These are phyloP conservation scores for Colletotrichum euphorbiae DNA, from an alignment of 2,329 filamentous ascomycete species.

Conservation along the genomic window DNA sequence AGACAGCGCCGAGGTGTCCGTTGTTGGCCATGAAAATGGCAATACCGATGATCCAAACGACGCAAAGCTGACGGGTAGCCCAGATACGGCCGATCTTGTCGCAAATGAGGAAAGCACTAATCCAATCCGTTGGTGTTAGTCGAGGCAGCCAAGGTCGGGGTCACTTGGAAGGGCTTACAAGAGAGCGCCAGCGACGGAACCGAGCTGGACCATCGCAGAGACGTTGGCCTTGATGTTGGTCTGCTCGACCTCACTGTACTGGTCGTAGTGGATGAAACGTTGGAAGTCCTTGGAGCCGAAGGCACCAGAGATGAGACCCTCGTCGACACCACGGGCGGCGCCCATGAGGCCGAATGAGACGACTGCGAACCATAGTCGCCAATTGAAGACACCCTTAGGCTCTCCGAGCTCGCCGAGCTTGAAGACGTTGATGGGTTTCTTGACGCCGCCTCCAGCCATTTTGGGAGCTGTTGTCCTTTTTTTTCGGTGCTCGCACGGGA, in stretches of 20 bases:
- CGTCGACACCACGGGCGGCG: slow-evolving; percentile 82
- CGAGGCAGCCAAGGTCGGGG: background rate
- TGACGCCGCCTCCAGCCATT: slow-evolving; percentile 55
- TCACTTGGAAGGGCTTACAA: slow-evolving; percentile 51
- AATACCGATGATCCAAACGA: slow-evolving; percentile 69
- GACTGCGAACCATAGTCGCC: slow-evolving; percentile 82
- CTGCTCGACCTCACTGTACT: slow-evolving; percentile 63
- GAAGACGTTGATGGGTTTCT: slow-evolving; percentile 73
- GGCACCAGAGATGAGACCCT: slow-evolving; percentile 80
- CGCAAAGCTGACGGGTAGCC: slow-evolving; percentile 69
- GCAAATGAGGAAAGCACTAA: slow-evolving; percentile 68
- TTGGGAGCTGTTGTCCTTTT: slow-evolving; percentile 12
- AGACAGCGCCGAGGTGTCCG: slow-evolving; percentile 68
- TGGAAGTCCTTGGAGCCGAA: slow-evolving; percentile 76
- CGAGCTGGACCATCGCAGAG: slow-evolving; percentile 84
- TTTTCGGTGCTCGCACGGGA: slow-evolving; percentile 21
- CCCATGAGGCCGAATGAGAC: slow-evolving; percentile 80
- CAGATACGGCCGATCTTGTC: slow-evolving; percentile 72
- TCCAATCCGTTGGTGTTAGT: slow-evolving; percentile 14
- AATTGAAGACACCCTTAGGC: slow-evolving; percentile 79
- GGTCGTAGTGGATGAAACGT: slow-evolving; percentile 65
- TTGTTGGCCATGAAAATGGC: slow-evolving; percentile 68
- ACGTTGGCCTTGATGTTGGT: slow-evolving; percentile 82
- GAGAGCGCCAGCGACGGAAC: slow-evolving; percentile 77
- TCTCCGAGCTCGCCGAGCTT: slow-evolving; percentile 72